These are phyloP conservation scores for Syzygium aqueum DNA, from an alignment of 345 rosid genomes.

Conservation along the genomic window DNA sequence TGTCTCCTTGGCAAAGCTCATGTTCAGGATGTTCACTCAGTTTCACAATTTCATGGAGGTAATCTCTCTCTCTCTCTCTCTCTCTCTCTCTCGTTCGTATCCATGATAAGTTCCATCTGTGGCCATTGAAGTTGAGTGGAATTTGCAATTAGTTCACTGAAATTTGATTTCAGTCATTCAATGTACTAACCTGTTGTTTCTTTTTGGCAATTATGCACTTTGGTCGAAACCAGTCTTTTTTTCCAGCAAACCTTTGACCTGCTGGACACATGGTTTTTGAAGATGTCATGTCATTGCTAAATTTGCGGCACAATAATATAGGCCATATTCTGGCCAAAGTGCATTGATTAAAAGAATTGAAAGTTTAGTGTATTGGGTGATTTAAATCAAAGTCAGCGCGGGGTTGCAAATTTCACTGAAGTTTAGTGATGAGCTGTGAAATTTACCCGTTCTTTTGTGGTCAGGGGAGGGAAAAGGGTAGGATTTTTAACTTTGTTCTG, in stretches of 20 bases:
- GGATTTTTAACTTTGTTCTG: not conserved
- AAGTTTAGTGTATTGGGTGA: not conserved
- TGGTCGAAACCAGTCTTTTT: not conserved
- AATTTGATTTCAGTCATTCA: not conserved
- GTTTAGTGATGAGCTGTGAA: not conserved
- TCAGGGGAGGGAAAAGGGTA: not conserved
- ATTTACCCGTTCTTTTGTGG: not conserved
- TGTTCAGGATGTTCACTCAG: slow-evolving; percentile 97
- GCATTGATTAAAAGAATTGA: not conserved
- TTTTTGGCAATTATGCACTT: not conserved
- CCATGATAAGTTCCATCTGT: not conserved
- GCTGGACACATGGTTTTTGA: not conserved
- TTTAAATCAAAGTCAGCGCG: not conserved
- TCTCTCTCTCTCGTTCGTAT: not conserved
- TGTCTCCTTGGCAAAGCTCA: slow-evolving; percentile 66
- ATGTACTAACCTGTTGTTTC: not conserved
- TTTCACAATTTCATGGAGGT: slow-evolving; percentile 99
- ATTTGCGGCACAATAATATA: not conserved
- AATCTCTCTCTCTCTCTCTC: not conserved
- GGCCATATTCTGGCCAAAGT: not conserved
- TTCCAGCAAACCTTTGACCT: not conserved
- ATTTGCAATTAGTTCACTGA: not conserved
- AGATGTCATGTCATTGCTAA: not conserved
- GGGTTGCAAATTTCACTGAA: not conserved
- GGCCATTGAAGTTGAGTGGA: not conserved